phyloP scores from a whole-genome alignment of 306 rosid genomes.

The Oxytropis ochrocephala region DNA sequence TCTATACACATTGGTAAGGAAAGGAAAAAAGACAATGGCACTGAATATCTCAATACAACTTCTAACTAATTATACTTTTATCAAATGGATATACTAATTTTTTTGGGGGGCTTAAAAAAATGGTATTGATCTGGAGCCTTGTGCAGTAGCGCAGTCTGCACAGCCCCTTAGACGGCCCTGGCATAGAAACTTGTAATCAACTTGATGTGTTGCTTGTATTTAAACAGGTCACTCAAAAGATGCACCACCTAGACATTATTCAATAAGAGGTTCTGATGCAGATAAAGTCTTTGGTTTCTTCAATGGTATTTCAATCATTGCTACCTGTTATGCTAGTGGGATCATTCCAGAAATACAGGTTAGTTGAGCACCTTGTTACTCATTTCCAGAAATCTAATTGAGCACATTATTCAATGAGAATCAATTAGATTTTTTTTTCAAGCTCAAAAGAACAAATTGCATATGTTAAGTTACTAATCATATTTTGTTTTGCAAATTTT shows the following conservation, averaged over 20 bases:
- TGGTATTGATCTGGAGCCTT: too few species aligned
- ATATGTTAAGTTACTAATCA: not conserved
- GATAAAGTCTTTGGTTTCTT: conserved; percentile 43
- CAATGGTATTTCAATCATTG: conserved; percentile 67
- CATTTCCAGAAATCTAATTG: too few species aligned
- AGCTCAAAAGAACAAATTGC: not conserved
- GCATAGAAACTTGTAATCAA: conserved; percentile 14
- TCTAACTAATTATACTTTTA: too few species aligned
- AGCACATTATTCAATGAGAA: too few species aligned
- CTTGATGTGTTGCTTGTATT: conserved; percentile 14
- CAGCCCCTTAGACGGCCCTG: not conserved
- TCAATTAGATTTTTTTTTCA: not conserved
- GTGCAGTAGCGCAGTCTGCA: too few species aligned
- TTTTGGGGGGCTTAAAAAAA: too few species aligned
- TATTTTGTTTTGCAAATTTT: not conserved
- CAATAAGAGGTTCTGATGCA: conserved; percentile 31
- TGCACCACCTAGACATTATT: conserved; percentile 43
- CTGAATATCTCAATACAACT: too few species aligned
- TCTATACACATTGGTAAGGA: conserved; percentile 56
- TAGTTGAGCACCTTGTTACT: not conserved
- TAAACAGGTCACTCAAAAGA: conserved; percentile 52
- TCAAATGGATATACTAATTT: too few species aligned
- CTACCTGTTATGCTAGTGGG: conserved; percentile 65
- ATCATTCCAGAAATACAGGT: conserved; percentile 89
- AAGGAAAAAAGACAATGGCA: not conserved